Conservation (phyloP, 2,329 filamentous ascomycete species). For the Phaeosphaeria sp. region DNA sequence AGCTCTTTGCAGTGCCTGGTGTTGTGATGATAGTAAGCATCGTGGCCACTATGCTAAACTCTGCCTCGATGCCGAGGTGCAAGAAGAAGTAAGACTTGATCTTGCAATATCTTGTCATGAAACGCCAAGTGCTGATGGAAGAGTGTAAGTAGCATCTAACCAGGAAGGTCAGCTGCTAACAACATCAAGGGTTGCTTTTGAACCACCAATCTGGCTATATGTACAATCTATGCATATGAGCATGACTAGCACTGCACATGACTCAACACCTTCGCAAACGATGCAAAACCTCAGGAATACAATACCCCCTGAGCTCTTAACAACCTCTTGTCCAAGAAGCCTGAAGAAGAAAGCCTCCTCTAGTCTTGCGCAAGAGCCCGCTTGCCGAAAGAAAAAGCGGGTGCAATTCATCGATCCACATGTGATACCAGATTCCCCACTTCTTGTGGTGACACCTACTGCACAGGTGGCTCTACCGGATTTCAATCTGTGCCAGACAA, state of each 20-base stretch:
- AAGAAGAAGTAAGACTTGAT: conserved; percentile 26
- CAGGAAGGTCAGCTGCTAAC: not conserved
- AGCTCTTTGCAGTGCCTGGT: conserved; percentile 29
- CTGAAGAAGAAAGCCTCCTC: conserved; percentile 26
- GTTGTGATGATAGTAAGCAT: conserved; percentile 24
- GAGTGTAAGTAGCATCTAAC: not conserved
- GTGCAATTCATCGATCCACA: conserved; percentile 15
- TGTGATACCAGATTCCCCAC: not conserved
- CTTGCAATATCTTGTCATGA: conserved; percentile 32
- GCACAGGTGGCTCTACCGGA: conserved; percentile 4
- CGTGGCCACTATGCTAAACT: conserved; percentile 30
- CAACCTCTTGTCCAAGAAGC: conserved; percentile 1
- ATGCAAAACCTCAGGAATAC: not conserved
- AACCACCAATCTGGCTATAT: conserved; percentile 31
- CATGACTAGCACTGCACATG: conserved; percentile 6
- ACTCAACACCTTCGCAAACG: not conserved
- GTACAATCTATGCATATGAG: conserved; percentile 24
- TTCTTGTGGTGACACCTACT: not conserved
- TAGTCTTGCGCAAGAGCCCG: conserved; percentile 1
- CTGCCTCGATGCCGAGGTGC: conserved; percentile 26
- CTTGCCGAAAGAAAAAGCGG: conserved; percentile 13
- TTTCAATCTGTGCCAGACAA: conserved; percentile 28
- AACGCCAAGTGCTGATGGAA: not conserved
- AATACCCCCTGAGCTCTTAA: not conserved
- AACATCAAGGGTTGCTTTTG: not conserved